Percentiles rank a stretch among this genome's conserved stretches.
Conservation (phyloP, 768 basidiomycete species). For the Strobilomyces confusus region DNA sequence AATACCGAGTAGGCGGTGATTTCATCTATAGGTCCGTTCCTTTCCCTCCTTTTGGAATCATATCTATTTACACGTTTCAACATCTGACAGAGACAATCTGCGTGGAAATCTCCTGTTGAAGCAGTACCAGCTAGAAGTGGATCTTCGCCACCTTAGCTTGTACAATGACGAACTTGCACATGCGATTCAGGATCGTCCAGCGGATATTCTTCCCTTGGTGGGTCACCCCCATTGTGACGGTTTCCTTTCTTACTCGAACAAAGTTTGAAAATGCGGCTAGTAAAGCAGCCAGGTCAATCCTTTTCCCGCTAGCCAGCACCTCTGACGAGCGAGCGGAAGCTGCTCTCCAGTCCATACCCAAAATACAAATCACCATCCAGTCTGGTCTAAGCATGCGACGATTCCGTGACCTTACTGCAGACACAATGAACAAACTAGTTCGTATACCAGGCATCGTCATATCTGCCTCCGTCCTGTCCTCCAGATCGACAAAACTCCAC, state of each 20-base stretch:
- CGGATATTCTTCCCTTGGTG: conserved; percentile 85
- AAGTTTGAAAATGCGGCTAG: conserved; percentile 93
- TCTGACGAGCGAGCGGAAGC: conserved; percentile 43
- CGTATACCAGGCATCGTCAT: conserved; percentile 98
- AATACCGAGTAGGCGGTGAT: conserved; percentile 84
- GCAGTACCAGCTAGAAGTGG: conserved; percentile 82
- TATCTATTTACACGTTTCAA: neutral
- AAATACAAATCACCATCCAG: conserved; percentile 81
- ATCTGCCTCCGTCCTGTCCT: conserved; percentile 89
- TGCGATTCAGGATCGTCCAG: conserved; percentile 82
- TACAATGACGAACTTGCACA: conserved; percentile 96
- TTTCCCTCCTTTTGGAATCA: neutral
- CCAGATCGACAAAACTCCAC: conserved; percentile 87
- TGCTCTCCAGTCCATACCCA: conserved; percentile 52
- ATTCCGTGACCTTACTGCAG: conserved; percentile 90
- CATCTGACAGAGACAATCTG: conserved; percentile 64
- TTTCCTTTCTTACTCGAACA: neutral
- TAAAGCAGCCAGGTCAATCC: conserved; percentile 74
- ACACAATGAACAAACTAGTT: conserved; percentile 93
- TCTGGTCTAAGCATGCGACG: conserved; percentile 92
- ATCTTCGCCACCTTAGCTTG: conserved; percentile 70
- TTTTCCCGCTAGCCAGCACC: conserved; percentile 70
- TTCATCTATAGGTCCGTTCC: conserved; percentile 80
- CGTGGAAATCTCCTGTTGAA: conserved; percentile 87
- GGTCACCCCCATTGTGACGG: conserved; percentile 21